phyloP scores from a whole-genome alignment of 176 grass and related monocot species.

The Typha latifolia region DNA sequence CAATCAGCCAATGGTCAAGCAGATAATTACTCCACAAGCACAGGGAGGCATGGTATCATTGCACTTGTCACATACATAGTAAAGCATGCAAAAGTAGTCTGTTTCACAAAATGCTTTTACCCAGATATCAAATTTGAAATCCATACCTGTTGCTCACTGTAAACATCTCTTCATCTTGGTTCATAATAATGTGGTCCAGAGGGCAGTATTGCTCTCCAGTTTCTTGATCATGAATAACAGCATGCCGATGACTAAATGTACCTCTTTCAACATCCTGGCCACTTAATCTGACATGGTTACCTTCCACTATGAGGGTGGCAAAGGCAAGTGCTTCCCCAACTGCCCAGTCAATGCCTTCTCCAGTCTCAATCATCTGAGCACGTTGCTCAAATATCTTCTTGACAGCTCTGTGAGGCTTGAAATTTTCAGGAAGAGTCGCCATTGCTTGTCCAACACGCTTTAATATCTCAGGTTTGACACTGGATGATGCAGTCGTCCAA shows the following conservation, averaged over 20 bases:
- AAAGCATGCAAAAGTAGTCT: not conserved
- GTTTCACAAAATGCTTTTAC: not conserved
- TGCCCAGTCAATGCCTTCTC: slow-evolving; percentile 23
- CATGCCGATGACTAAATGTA: slow-evolving; percentile 20
- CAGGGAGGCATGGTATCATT: not conserved
- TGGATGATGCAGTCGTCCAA: not conserved
- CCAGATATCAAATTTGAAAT: not conserved
- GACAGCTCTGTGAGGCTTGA: slow-evolving; percentile 18
- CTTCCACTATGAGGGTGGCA: slow-evolving; percentile 20
- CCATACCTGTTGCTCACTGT: slow-evolving; percentile 22
- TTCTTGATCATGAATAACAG: slow-evolving; percentile 15
- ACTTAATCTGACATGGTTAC: slow-evolving; percentile 23
- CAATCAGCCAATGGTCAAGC: not conserved
- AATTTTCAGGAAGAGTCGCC: slow-evolving; percentile 15
- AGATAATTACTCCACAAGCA: not conserved
- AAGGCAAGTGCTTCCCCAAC: slow-evolving; percentile 17
- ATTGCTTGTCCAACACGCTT: slow-evolving; percentile 22
- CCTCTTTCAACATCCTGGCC: slow-evolving; percentile 25
- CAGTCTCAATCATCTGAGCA: slow-evolving; percentile 23
- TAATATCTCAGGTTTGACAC: slow-evolving; percentile 21
- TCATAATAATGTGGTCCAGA: slow-evolving; percentile 21
- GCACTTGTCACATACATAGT: not conserved
- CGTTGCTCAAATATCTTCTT: slow-evolving; percentile 22
- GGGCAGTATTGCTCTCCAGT: slow-evolving; percentile 19
- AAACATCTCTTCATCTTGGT: slow-evolving; percentile 22